Evolutionary conservation across 768 basidiomycete genomes (phyloP).

Genomic region (Xerocomellus chrysenteron): DNA sequence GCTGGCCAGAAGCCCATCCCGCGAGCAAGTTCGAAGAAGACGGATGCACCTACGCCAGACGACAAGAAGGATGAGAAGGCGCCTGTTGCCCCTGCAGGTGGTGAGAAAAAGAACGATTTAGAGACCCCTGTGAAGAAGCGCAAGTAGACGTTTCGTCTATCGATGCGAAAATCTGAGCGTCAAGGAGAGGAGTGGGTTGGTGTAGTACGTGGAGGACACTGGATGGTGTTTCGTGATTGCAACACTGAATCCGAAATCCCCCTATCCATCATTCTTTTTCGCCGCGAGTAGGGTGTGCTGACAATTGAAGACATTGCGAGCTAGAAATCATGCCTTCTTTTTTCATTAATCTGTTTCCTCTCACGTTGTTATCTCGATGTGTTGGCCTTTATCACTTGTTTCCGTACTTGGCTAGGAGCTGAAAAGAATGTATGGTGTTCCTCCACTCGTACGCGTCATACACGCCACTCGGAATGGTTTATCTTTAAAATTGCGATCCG

Average conservation of each 20-base stretch:
- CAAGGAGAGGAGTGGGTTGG: slow-evolving; percentile 3
- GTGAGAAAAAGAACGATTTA: slow-evolving; percentile 61
- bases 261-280: slow-evolving; percentile 10
- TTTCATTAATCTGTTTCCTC: slow-evolving; percentile 4
- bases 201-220: slow-evolving; percentile 9
- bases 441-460: not conserved
- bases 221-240: slow-evolving; percentile 3
- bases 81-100: slow-evolving; percentile 71
- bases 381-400: slow-evolving; percentile 13
- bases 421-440: slow-evolving; percentile 26
- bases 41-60: slow-evolving; percentile 60
- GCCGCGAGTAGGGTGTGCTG: slow-evolving; percentile 9
- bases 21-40: slow-evolving; percentile 74
- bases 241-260: not conserved
- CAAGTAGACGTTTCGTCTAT: slow-evolving; percentile 39
- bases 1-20: slow-evolving; percentile 65
- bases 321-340: not conserved
- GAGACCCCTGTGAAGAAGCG: slow-evolving; percentile 71
- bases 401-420: slow-evolving; percentile 12
- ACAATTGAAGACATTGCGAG: slow-evolving; percentile 1
- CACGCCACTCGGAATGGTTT: not conserved
- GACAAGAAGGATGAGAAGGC: slow-evolving; percentile 65
- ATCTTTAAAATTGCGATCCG: too few relatives aligned
- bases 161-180: slow-evolving; percentile 10
- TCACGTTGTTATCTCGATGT: not conserved